Percentiles rank a stretch among this genome's conserved stretches.
These are phyloP conservation scores for Spiromastix sp. DNA, from an alignment of 2,329 filamentous ascomycete genomes.

Conservation along the genomic window DNA sequence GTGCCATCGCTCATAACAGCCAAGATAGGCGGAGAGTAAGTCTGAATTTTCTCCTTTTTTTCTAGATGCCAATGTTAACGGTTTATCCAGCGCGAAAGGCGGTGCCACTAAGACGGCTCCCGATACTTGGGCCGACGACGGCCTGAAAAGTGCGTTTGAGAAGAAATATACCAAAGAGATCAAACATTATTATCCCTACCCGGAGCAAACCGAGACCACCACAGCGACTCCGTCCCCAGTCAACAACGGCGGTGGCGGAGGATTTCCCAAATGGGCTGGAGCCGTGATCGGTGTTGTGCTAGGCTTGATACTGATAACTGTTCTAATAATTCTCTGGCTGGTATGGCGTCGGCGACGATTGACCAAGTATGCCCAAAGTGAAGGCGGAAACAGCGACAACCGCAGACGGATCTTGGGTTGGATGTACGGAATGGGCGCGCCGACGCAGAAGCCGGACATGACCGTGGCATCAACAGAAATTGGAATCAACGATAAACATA, in stretches of 20 bases:
- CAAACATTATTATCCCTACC: conserved; percentile 51
- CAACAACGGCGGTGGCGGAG: conserved; percentile 17
- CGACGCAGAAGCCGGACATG: conserved; percentile 29
- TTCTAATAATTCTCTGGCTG: conserved; percentile 43
- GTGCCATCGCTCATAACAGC: conserved; percentile 20
- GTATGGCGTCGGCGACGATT: conserved; percentile 36
- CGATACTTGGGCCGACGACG: conserved; percentile 37
- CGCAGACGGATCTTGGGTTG: conserved; percentile 42
- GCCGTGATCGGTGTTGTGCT: conserved; percentile 54
- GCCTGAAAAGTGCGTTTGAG: conserved; percentile 44
- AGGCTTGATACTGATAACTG: conserved; percentile 45
- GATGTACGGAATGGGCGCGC: conserved; percentile 34
- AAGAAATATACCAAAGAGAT: conserved; percentile 47
- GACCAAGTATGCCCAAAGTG: conserved; percentile 31
- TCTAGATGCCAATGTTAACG: neutral
- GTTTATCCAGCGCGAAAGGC: conserved; percentile 17
- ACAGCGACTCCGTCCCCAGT: conserved; percentile 16
- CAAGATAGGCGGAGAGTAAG: conserved; percentile 27
- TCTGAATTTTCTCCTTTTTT: neutral
- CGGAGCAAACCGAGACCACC: conserved; percentile 2
- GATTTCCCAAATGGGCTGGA: conserved; percentile 47
- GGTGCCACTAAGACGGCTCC: conserved; percentile 20
- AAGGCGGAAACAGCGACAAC: conserved; percentile 36
- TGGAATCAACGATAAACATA: conserved; percentile 11
- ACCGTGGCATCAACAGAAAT: conserved; percentile 13